Evolutionary conservation across 2,329 filamentous ascomycete species (phyloP).

Genomic region (Fusarium austroafricanum): DNA sequence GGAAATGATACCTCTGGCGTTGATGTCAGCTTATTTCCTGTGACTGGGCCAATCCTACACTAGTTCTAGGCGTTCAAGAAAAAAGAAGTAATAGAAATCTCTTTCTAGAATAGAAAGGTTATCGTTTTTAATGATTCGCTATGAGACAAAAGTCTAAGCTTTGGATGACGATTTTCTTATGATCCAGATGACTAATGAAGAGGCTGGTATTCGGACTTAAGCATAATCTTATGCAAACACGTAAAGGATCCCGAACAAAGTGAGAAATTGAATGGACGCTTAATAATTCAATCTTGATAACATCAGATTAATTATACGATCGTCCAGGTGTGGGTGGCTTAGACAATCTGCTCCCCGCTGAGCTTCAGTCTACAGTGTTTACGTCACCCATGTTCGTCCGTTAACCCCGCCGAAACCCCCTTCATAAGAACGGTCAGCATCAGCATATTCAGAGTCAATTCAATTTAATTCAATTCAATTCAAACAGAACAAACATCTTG

Average conservation of each 20-base stretch:
- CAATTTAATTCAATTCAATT: not conserved
- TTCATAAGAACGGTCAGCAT: not conserved
- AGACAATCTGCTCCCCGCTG: not conserved
- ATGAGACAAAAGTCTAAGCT: no score
- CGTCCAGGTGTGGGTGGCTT: conserved; percentile 7
- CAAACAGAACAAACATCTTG: not conserved
- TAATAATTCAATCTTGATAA: conserved; percentile 19
- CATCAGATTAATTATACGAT: not conserved
- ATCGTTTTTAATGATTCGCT: not conserved
- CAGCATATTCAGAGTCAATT: not conserved
- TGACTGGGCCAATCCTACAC: not conserved
- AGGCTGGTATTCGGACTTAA: not conserved
- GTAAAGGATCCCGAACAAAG: not conserved
- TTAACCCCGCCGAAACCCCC: conserved; percentile 36
- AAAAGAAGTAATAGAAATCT: not conserved
- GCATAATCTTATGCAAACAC: not conserved
- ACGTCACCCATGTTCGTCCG: conserved; percentile 34
- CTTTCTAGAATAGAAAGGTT: not conserved
- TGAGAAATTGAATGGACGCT: not conserved
- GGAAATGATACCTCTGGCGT: no score
- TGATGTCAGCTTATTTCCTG: no score
- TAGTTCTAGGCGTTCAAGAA: not conserved
- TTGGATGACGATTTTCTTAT: no score
- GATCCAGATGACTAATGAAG: no score
- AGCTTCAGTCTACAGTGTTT: conserved; percentile 4